phyloP scores from a whole-genome alignment of 208 protist genomes.

The Willaertia magna region DNA sequence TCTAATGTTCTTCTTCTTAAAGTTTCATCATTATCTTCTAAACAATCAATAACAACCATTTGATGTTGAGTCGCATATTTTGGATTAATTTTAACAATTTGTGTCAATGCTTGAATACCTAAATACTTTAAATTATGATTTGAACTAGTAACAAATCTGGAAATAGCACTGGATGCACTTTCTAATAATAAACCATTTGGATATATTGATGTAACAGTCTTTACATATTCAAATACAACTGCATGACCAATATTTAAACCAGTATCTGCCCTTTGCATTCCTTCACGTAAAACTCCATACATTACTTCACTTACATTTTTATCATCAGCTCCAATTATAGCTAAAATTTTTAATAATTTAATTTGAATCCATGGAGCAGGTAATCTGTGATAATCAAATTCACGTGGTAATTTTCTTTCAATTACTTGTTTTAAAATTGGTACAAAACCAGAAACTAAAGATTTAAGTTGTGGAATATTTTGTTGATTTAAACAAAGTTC shows the following conservation, averaged over 20 bases:
- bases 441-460: slow-evolving; percentile 71
- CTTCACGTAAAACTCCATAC: slow-evolving; percentile 58
- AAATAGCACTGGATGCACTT: slow-evolving; percentile 48
- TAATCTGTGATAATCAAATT: slow-evolving; percentile 86
- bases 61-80: slow-evolving; percentile 70
- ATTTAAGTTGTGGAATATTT: slow-evolving; percentile 10
- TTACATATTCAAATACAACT: slow-evolving; percentile 63
- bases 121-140: slow-evolving; percentile 83
- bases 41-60: slow-evolving; percentile 74
- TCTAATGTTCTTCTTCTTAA: slow-evolving; percentile 79
- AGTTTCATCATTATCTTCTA: slow-evolving; percentile 79
- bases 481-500: slow-evolving; percentile 28
- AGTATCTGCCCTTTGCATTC: slow-evolving; percentile 66
- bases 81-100: slow-evolving; percentile 70
- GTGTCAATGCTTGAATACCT: slow-evolving; percentile 75
- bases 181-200: slow-evolving; percentile 61
- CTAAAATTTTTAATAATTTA: slow-evolving; percentile 61
- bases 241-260: slow-evolving; percentile 70
- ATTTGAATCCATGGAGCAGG: slow-evolving; percentile 94
- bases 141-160: slow-evolving; percentile 52
- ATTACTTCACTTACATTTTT: slow-evolving; percentile 34
- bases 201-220: slow-evolving; percentile 67
- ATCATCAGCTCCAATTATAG: slow-evolving; percentile 52
- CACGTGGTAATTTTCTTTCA: slow-evolving; percentile 62
- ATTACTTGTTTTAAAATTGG: slow-evolving; percentile 78